A percentile compares a stretch with the other conserved stretches of the same genome.
These are phyloP conservation scores for Talaromyces marneffei DNA, from an alignment of 2,329 filamentous ascomycete genomes.

Conservation along the genomic window DNA sequence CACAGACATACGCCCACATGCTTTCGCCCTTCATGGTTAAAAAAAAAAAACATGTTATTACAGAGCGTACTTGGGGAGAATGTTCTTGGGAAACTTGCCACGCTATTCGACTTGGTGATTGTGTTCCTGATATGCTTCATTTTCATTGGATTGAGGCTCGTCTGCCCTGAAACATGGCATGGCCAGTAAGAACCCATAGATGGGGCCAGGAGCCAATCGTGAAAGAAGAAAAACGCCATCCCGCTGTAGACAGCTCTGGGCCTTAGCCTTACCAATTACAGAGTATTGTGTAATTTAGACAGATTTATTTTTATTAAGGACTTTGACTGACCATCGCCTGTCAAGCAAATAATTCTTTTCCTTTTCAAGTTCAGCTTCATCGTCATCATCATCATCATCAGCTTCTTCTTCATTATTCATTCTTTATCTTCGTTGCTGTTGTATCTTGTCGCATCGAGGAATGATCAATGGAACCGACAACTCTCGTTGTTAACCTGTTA, in stretches of 20 bases:
- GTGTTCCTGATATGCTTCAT: background rate
- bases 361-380: background rate
- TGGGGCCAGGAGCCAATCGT: background rate
- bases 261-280: background rate
- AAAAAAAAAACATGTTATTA: too few species aligned
- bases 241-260: background rate
- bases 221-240: background rate
- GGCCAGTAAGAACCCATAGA: background rate
- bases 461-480: too few species aligned
- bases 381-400: background rate
- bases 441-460: background rate
- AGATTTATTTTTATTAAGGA: constrained; percentile 1
- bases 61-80: too few species aligned
- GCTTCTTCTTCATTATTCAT: background rate
- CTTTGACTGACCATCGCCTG: background rate
- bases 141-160: background rate
- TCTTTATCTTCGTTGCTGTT: background rate
- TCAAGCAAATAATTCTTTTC: too few species aligned
- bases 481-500: too few species aligned
- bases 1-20: background rate
- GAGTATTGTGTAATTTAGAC: too few species aligned
- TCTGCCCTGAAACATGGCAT: background rate
- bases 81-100: too few species aligned
- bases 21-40: too few species aligned
- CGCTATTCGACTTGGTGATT: background rate